These are phyloP conservation scores for Metarhizium rileyi DNA, from an alignment of 2,329 filamentous ascomycete species.

Conservation along the genomic window DNA sequence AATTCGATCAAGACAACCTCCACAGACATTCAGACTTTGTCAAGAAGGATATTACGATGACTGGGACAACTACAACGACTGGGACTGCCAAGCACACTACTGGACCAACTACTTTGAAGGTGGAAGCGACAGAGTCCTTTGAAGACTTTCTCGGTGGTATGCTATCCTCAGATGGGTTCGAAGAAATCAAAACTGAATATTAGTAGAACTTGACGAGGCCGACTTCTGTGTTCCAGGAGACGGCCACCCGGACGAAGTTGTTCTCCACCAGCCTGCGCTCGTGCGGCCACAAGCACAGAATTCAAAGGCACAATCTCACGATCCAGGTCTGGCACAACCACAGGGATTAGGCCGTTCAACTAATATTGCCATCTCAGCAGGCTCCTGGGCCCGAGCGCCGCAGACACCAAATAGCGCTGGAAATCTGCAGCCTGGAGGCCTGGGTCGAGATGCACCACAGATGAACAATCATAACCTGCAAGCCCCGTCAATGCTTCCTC, in stretches of 20 bases:
- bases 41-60: slow-evolving; percentile 42
- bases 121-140: slow-evolving; percentile 34
- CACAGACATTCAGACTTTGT: slow-evolving; percentile 72
- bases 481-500: slow-evolving; percentile 36
- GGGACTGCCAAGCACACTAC: slow-evolving; percentile 1
- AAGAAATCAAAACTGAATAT: slow-evolving; percentile 27
- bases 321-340: slow-evolving; percentile 11
- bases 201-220: slow-evolving; percentile 62
- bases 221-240: slow-evolving; percentile 63
- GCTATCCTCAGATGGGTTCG: slow-evolving; percentile 26
- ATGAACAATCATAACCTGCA: slow-evolving; percentile 16
- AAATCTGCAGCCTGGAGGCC: slow-evolving; percentile 11
- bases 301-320: slow-evolving; percentile 12
- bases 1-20: slow-evolving; percentile 69
- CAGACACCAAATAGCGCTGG: slow-evolving; percentile 24
- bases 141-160: slow-evolving; percentile 41
- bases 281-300: slow-evolving; percentile 11
- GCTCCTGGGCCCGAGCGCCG: slow-evolving; percentile 14
- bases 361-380: slow-evolving; percentile 12
- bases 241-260: slow-evolving; percentile 68
- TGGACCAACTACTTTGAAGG: slow-evolving; percentile 14
- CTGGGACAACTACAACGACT: slow-evolving; percentile 9
- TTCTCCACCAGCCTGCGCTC: slow-evolving; percentile 31
- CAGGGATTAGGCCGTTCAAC: slow-evolving; percentile 7
- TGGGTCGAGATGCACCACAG: slow-evolving; percentile 13